Evolutionary conservation across 257 asterid genomes (phyloP).

Genomic region (Sherardia arvensis): DNA sequence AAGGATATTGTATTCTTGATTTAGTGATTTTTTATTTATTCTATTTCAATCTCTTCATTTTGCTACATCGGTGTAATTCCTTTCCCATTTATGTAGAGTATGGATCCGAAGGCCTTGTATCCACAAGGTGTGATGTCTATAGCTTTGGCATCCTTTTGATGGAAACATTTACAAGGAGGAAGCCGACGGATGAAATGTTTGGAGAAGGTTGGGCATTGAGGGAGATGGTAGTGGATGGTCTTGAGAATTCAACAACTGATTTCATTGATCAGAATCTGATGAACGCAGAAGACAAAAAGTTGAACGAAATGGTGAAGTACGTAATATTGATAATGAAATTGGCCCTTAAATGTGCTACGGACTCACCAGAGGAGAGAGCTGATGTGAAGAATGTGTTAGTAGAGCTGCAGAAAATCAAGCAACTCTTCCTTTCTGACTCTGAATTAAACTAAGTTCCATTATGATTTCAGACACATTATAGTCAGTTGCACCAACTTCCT

Average conservation of each 20-base stretch:
- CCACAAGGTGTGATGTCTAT: conserved; percentile 5
- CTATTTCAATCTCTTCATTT: no score
- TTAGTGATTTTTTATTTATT: no score
- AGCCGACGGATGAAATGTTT: conserved; percentile 9
- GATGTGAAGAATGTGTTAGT: not conserved
- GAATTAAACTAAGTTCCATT: no score
- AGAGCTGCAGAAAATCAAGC: not conserved
- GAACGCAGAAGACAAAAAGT: not conserved
- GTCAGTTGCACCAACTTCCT: no score
- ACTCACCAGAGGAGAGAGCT: not conserved
- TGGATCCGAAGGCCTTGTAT: conserved; percentile 1
- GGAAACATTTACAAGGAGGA: conserved; percentile 12
- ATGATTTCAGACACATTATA: no score
- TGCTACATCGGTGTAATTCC: no score
- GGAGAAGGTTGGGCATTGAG: not conserved
- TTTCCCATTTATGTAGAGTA: not conserved
- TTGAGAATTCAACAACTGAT: not conserved
- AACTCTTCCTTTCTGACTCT: not conserved
- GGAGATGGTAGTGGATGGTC: not conserved
- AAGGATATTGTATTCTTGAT: no score
- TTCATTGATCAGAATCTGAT: not conserved
- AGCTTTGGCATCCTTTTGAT: conserved; percentile 10
- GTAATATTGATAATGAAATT: not conserved
- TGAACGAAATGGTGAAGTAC: not conserved
- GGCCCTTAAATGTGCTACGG: not conserved